phyloP scores from a whole-genome alignment of 2,329 filamentous ascomycete genomes.

The Ustilaginoidea virens region DNA sequence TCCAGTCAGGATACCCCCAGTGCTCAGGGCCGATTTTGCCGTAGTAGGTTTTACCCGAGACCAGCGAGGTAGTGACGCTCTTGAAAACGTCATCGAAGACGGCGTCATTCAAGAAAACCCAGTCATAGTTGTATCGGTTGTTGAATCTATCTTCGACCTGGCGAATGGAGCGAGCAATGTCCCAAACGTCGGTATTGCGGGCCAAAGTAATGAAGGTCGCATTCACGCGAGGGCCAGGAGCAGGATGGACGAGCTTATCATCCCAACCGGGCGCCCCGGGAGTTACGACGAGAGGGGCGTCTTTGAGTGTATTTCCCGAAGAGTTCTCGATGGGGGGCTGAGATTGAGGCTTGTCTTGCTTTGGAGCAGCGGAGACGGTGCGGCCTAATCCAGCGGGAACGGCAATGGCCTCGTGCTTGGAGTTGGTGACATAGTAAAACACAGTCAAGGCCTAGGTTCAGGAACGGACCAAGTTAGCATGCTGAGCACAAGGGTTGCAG shows the following conservation, averaged over 20 bases:
- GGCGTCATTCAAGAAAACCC: constrained; percentile 97
- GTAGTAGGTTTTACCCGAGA: constrained; percentile 88
- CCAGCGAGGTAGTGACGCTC: constrained; percentile 72
- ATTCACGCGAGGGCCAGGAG: constrained; percentile 67
- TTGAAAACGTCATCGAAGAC: constrained; percentile 90
- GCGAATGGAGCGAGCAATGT: constrained; percentile 89
- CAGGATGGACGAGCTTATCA: constrained; percentile 32
- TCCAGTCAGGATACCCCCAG: constrained; percentile 94
- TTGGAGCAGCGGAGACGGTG: background rate
- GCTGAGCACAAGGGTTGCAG: too few species aligned
- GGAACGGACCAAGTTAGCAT: too few species aligned
- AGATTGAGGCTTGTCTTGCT: constrained; percentile 11
- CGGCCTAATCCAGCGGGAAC: constrained; percentile 6
- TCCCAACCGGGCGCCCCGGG: constrained; percentile 38
- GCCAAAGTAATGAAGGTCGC: constrained; percentile 95
- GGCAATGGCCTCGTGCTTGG: constrained; percentile 28
- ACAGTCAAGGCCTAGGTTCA: constrained; percentile 56
- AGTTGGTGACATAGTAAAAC: constrained; percentile 66
- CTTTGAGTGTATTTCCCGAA: constrained; percentile 12
- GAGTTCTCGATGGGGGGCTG: constrained; percentile 11
- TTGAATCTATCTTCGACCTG: constrained; percentile 98
- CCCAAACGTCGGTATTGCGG: constrained; percentile 88
- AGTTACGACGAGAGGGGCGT: constrained; percentile 35
- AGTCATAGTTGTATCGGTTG: constrained; percentile 90
- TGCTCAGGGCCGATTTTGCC: constrained; percentile 81